Evolutionary conservation across 225 moss, liverwort and hornwort species (phyloP), one percentile per base, ranked within the genome.

Genomic region (Pleurozium schreberi): DNA sequence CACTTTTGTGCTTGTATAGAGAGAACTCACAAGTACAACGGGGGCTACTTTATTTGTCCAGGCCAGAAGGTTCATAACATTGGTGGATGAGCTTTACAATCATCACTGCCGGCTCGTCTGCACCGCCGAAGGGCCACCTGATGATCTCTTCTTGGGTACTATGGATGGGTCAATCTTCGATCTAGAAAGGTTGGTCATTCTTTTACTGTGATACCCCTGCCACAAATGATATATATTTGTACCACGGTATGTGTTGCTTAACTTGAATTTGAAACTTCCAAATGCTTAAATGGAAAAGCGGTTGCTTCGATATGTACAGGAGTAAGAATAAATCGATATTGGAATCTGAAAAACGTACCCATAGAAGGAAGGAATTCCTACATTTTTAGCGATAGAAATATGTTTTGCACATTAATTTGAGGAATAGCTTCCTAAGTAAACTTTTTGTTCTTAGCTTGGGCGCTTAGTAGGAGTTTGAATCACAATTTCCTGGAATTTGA

Each of bases 21-120:
- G 83, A 81, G 69, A 33, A 68, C 38, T 89, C 66, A 58, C 50
- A 40, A 36, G 69, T n/a, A 63, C 85, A 77, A 86, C 60, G 62
- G 81, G 88, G 73, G 36, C 77, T 88, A 63, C 88, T 67, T 55
- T 57, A 58, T 71, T 55, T 75, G 88, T 88, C 57, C 89, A 98
- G 98, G 98, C 98, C 58, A 93, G 98, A 90, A 94, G 98, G 90
- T 98, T 98, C 85, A 98, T 98, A 65, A 98, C 95, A 43, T 85
- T 98, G 83, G 92, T 98, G 84, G 98, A 98, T 93, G 98, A 98
- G 92, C 96, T 98, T 50, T 97, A 98, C 91, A 98, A 98, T 88
- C 95, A 98, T 80, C 97, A 95, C 88, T 98, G 97, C 89, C 93
- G 91, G n/a, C 94, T 98, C 75, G 88, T 98, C 84, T 98, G 97